Conservation (phyloP, 345 rosid genomes). For the Hirschfeldia incana region DNA sequence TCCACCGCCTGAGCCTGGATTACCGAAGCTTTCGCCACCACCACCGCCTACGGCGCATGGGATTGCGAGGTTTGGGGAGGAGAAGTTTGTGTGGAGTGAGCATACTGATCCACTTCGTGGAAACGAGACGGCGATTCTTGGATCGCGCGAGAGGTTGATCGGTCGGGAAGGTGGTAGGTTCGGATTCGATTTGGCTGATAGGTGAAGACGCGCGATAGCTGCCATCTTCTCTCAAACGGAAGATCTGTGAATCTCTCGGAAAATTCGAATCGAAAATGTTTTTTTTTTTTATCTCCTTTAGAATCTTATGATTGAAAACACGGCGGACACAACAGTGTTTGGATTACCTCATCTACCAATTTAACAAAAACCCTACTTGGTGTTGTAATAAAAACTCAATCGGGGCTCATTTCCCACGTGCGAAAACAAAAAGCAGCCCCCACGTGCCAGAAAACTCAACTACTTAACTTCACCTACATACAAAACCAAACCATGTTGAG, state of each 20-base stretch:
- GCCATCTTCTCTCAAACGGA: conserved; percentile 36
- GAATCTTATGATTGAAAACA: not conserved
- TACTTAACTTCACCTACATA: not conserved
- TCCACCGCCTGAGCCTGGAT: conserved; percentile 39
- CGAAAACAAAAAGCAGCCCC: not conserved
- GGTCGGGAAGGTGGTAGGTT: conserved; percentile 15
- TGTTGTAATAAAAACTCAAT: not conserved
- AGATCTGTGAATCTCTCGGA: not conserved
- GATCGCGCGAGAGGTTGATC: conserved; percentile 33
- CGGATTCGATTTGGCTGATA: conserved; percentile 34
- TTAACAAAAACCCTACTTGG: not conserved
- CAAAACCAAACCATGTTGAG: not conserved
- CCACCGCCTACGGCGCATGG: conserved; percentile 42
- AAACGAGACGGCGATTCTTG: conserved; percentile 22
- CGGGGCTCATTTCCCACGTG: not conserved
- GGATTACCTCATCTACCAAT: not conserved
- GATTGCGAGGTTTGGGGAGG: conserved; percentile 26
- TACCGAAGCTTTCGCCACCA: conserved; percentile 31
- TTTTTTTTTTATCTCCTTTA: not conserved
- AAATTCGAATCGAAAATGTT: not conserved
- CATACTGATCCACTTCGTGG: conserved; percentile 33
- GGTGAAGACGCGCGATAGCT: conserved; percentile 42
- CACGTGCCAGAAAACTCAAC: not conserved
- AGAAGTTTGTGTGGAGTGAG: conserved; percentile 34
- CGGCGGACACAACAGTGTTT: not conserved